Base-by-base conservation (phyloP, 148 eudicot species). In the Chenopodium quinoa region DNA sequence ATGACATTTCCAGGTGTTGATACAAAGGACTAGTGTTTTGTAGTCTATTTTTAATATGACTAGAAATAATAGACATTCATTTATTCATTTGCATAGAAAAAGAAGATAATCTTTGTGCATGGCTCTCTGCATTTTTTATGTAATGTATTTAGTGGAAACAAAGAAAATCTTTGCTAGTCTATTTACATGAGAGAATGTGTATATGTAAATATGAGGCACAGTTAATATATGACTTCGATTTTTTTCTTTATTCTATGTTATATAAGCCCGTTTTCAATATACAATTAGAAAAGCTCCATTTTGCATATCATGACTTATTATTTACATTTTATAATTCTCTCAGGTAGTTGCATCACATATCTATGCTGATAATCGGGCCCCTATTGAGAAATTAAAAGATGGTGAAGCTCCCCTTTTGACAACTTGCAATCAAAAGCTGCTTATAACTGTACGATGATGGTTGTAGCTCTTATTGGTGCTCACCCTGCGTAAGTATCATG, bases 391-490 rank as follows among this genome's bases (percentile, higher is more conserved):
- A 23, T 23, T 23, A 23, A 23, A 23, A 23, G 23, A 23, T 23
- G 23, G 23, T 23, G 23, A 23, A 23, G 23, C 23, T 23, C 23
- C 23, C 23, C 23, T 23, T 23, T 23, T 23, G 23, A 23, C 83
- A 70, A 91, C 83, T 79, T 89, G 68, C 79, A 90, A 91, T 84
- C 31, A 29, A 29, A 29, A 52, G 98, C 98, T 46, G 98, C 98
- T 79, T 97, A 95, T 86, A 95, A 95, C 83, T 95, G 98, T 77
- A 95, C 98, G 4, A 95, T 95, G 98, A 95, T 91, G 97, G 98
- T 96, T 37, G 81, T 93, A 25, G 98, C 96, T 83, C 83, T 95
- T 22, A 95, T 95, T 56, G 98, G 98, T 31, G 86, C 91, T 81
- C 97, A 93, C 80, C 98, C 94, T 78, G 97, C 96, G 98, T 95